Percentiles rank a stretch among this genome's conserved stretches.
Conservation (phyloP, 2,329 filamentous ascomycete species). For the Colletotrichum zoysiae region DNA sequence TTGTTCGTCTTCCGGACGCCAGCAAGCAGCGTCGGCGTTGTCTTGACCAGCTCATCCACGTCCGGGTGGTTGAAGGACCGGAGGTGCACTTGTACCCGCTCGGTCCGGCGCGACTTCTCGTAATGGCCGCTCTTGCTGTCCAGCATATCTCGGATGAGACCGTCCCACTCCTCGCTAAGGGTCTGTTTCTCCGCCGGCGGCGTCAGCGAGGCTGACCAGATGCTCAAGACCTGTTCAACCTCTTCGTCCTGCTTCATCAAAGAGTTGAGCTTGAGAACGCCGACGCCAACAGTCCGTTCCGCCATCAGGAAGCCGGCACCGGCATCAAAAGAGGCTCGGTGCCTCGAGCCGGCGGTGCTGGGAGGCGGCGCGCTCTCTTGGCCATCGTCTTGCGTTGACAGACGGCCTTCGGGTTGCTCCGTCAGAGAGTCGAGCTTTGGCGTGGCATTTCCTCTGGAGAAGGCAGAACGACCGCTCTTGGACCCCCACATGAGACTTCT, state of each 20-base stretch:
- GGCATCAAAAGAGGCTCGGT: slow-evolving; percentile 50
- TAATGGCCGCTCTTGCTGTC: slow-evolving; percentile 80
- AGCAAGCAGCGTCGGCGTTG: slow-evolving; percentile 88
- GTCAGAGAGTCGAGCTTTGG: slow-evolving; percentile 68
- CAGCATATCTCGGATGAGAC: slow-evolving; percentile 79
- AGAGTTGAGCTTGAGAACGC: slow-evolving; percentile 80
- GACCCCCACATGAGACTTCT: slow-evolving; percentile 74
- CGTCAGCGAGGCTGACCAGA: slow-evolving; percentile 77
- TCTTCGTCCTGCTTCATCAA: slow-evolving; percentile 80
- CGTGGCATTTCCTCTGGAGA: slow-evolving; percentile 63
- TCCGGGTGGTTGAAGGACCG: slow-evolving; percentile 83
- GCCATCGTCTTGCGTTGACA: slow-evolving; percentile 57
- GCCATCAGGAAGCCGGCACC: slow-evolving; percentile 59
- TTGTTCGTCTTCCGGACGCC: slow-evolving; percentile 85
- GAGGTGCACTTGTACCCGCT: slow-evolving; percentile 83
- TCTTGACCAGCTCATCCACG: slow-evolving; percentile 83
- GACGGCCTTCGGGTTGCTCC: slow-evolving; percentile 54
- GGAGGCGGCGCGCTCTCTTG: slow-evolving; percentile 61
- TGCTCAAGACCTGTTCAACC: slow-evolving; percentile 78
- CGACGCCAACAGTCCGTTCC: slow-evolving; percentile 80
- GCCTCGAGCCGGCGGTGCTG: slow-evolving; percentile 67
- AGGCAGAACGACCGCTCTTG: slow-evolving; percentile 64
- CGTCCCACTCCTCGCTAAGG: slow-evolving; percentile 76
- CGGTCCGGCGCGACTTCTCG: slow-evolving; percentile 78
- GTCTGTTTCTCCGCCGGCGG: slow-evolving; percentile 69